phyloP scores from a whole-genome alignment of 1,139 yeast genomes.

The Protomyces lactucae-debilis region DNA sequence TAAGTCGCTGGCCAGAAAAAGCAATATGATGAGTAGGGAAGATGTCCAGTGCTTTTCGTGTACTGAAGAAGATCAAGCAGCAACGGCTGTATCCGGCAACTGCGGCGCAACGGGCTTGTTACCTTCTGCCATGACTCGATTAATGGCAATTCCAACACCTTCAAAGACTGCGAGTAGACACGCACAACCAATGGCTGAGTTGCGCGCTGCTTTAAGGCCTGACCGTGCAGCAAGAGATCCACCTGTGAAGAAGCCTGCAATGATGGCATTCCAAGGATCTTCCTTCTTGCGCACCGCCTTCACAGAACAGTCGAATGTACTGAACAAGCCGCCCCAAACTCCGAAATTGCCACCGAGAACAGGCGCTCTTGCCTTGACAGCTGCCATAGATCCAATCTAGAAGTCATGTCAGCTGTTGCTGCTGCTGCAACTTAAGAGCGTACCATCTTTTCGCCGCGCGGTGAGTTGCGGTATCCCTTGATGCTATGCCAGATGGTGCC shows the following conservation, averaged over 20 bases:
- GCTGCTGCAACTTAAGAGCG: neutral
- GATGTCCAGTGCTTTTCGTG: neutral
- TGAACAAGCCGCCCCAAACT: slow-evolving; percentile 98
- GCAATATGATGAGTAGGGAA: neutral
- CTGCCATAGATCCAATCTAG: slow-evolving; percentile 79
- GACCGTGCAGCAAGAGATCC: slow-evolving; percentile 98
- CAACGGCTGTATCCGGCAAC: slow-evolving; percentile 27
- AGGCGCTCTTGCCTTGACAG: slow-evolving; percentile 94
- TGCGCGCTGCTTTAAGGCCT: slow-evolving; percentile 95
- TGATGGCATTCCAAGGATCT: slow-evolving; percentile 91
- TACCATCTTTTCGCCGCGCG: slow-evolving; percentile 62
- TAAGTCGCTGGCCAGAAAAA: too few relatives aligned
- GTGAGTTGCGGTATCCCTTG: slow-evolving; percentile 97
- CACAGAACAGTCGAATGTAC: slow-evolving; percentile 91
- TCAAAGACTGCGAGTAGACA: slow-evolving; percentile 93
- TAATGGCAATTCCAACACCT: slow-evolving; percentile 97
- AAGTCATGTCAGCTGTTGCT: slow-evolving; percentile 38
- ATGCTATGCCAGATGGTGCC: slow-evolving; percentile 99
- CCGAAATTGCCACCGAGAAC: slow-evolving; percentile 99
- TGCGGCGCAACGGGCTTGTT: slow-evolving; percentile 58
- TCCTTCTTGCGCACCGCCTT: slow-evolving; percentile 95
- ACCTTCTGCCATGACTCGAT: slow-evolving; percentile 77
- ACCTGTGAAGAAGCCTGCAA: slow-evolving; percentile 98
- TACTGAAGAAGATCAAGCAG: neutral
- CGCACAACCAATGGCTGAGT: slow-evolving; percentile 96